These are phyloP conservation scores for Globisporangium iwayamae DNA, from an alignment of 352 stramenopile genomes.

Conservation along the genomic window DNA sequence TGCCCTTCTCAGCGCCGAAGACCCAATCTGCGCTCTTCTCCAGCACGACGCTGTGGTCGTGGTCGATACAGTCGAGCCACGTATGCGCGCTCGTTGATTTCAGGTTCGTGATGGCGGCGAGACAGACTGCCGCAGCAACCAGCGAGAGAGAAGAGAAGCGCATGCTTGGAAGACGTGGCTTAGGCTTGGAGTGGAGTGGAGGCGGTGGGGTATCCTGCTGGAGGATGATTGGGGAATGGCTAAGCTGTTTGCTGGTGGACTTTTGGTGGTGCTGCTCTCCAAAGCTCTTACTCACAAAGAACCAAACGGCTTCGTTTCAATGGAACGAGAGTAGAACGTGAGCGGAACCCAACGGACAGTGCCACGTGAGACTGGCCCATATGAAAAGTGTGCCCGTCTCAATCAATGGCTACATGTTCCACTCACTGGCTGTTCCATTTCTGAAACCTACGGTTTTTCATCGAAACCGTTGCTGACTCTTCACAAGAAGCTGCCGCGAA, in stretches of 20 bases:
- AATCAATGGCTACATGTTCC: background rate
- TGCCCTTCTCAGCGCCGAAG: slow-evolving; percentile 18
- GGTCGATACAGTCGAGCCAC: slow-evolving; percentile 43
- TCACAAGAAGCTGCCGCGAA: background rate
- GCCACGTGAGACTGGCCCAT: background rate
- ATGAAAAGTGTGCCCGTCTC: background rate
- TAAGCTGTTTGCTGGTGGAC: background rate
- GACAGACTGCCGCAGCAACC: background rate
- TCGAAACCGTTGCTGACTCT: slow-evolving; percentile 7
- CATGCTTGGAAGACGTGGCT: background rate
- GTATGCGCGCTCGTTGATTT: slow-evolving; percentile 11
- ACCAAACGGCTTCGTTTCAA: background rate
- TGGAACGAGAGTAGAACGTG: background rate
- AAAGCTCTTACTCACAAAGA: background rate
- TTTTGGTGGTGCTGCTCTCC: background rate
- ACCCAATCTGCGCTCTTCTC: slow-evolving; percentile 30
- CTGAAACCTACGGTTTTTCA: background rate
- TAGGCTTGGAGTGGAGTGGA: background rate
- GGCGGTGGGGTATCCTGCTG: slow-evolving; percentile 6
- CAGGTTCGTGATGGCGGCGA: background rate
- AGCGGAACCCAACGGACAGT: background rate
- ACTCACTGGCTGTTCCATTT: background rate
- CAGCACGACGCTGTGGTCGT: slow-evolving; percentile 27
- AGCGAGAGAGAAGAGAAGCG: background rate
- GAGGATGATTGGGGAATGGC: slow-evolving; percentile 11